Conservation (phyloP, 805 yeast species). For the Wickerhamiella qilinensis region DNA sequence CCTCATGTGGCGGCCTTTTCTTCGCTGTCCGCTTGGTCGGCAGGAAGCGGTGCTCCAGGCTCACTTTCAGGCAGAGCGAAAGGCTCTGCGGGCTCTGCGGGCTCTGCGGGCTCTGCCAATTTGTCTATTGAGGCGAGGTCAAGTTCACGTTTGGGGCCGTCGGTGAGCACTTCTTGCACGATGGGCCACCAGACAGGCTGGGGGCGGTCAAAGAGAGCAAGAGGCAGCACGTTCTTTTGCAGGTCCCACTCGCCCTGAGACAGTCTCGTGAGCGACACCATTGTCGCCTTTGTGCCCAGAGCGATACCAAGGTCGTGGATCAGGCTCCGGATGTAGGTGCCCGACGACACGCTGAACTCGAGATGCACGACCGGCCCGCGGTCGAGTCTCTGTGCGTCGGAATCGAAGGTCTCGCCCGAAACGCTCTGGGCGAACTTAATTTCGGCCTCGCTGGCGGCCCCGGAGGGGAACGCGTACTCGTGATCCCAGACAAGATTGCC, state of each 20-base stretch:
- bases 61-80: too few species aligned
- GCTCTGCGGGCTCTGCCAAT: too few species aligned
- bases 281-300: constrained; percentile 64
- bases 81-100: too few species aligned
- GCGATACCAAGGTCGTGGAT: constrained; percentile 81
- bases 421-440: constrained; percentile 30
- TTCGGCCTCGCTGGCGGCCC: constrained; percentile 22
- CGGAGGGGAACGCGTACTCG: constrained; percentile 27
- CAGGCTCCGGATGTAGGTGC: constrained; percentile 83
- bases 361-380: constrained; percentile 39
- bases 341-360: constrained; percentile 72
- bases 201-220: constrained; percentile 41
- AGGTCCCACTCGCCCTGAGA: constrained; percentile 78
- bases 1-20: too few species aligned
- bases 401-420: constrained; percentile 17
- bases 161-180: constrained; percentile 24
- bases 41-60: too few species aligned
- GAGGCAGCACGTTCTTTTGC: constrained; percentile 45
- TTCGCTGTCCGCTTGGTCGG: too few species aligned
- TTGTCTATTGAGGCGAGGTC: too few species aligned
- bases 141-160: constrained; percentile 16
- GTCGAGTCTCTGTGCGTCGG: constrained; percentile 3
- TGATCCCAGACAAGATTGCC: constrained; percentile 38
- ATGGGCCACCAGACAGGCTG: constrained; percentile 44
- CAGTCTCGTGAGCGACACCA: constrained; percentile 64